Evolutionary conservation across 2,329 filamentous ascomycete genomes (phyloP), one percentile per base, ranked within the genome.

Genomic region (Trichoderma koningii): DNA sequence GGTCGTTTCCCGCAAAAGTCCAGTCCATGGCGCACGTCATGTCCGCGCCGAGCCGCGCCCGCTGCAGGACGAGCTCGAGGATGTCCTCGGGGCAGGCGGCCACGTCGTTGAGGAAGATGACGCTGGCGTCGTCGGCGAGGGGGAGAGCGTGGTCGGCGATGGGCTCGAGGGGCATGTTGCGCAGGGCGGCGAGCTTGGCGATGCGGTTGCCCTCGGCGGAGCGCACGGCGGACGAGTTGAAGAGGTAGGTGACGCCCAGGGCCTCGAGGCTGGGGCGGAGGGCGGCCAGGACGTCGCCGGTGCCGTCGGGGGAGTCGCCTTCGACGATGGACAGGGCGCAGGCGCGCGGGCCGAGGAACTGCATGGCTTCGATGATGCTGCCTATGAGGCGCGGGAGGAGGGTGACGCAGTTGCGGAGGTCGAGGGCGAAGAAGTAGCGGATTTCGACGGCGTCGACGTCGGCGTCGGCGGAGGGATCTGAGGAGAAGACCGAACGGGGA

Each of bases 1-100:
- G 80, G 2, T 81, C 73, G 0, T 61, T 60, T 0, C 76, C 79
- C 3, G 76, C 73, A 48, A 80, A 81, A 0, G 77, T 80, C 84
- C 85, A 88, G 71, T 88, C 85, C 79, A 88, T 82, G 6, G 77
- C 83, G 69, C 85, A 88, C 0, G 80, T 81, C 81, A 86, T 85
- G 70, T 84, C 80, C 7, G 84, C 85, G 2, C 71, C 73, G 44
- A 83, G 81, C 3, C 68, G 68, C 6, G 66, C 68, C 28, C 77
- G 79, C 71, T 87, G 84, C 67, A 83, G 77, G 1, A 81, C 69
- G 1, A 87, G 75, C 71, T 87, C 85, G 3, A 89, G 76, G 17
- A 88, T 79, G 67, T 88, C 85, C 45, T 87, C 83, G 7, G 76
- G 48, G 65, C 84, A 86, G 5, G 76, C 73, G 2, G 81, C 80